These are phyloP conservation scores for Tulasnella sp. DNA, from an alignment of 768 basidiomycete genomes.

Conservation along the genomic window DNA sequence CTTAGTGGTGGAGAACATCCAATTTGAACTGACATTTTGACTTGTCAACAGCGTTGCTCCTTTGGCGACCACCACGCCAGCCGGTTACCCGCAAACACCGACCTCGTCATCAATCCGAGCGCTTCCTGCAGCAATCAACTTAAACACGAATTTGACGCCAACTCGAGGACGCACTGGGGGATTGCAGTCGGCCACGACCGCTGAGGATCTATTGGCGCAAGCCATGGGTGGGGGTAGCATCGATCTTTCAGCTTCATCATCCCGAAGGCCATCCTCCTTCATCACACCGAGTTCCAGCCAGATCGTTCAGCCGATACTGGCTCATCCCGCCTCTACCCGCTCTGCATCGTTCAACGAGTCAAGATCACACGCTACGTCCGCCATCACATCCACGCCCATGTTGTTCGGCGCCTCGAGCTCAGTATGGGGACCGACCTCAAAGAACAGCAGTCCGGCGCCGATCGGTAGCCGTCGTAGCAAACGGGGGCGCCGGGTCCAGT, in stretches of 20 bases:
- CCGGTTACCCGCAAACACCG: background rate
- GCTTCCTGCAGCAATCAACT: background rate
- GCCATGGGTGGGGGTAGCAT: background rate
- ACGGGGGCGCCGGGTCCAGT: too few relatives aligned
- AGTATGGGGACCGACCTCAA: background rate
- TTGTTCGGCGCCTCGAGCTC: slow-evolving; percentile 10
- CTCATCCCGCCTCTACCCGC: background rate
- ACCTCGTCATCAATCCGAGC: background rate
- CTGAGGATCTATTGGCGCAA: slow-evolving; percentile 16
- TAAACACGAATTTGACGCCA: background rate
- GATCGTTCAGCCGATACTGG: background rate
- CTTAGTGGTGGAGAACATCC: too few relatives aligned
- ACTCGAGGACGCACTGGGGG: background rate
- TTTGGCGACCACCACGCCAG: background rate
- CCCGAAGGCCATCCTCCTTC: background rate
- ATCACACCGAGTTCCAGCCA: background rate
- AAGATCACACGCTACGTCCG: background rate
- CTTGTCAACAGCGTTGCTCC: background rate
- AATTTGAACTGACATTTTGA: background rate
- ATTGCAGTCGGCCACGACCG: background rate
- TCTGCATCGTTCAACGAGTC: background rate
- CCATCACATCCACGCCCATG: background rate
- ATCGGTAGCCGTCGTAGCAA: too few relatives aligned
- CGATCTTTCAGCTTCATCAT: background rate
- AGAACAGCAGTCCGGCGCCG: background rate